Percentiles rank a stretch among this genome's conserved stretches.
These are phyloP conservation scores for Baudoinia panamericana DNA, from an alignment of 495 filamentous ascomycete species.

Conservation along the genomic window DNA sequence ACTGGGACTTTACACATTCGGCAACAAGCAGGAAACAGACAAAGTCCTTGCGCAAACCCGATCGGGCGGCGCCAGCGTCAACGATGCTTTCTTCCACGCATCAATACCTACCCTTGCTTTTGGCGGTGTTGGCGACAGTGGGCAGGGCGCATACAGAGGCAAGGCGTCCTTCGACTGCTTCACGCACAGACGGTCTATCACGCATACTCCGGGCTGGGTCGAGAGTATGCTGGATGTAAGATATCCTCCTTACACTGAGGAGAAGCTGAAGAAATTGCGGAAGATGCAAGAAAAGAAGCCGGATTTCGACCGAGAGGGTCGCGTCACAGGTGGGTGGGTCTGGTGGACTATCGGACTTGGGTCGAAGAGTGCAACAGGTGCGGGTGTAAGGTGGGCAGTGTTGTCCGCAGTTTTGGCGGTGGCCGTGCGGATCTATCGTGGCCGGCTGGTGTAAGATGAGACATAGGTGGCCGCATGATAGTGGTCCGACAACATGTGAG, in stretches of 20 bases:
- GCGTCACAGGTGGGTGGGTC: constrained; percentile 5
- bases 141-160: constrained; percentile 73
- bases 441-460: too few species aligned
- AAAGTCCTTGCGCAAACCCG: constrained; percentile 34
- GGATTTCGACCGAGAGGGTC: constrained; percentile 72
- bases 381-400: constrained; percentile 10
- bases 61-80: constrained; percentile 29
- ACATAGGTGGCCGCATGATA: too few species aligned
- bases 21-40: constrained; percentile 57
- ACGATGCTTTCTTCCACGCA: constrained; percentile 58
- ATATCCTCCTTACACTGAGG: constrained; percentile 62
- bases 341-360: constrained; percentile 16
- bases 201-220: constrained; percentile 66
- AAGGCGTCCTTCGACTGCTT: constrained; percentile 74
- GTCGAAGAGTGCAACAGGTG: constrained; percentile 2
- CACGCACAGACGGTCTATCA: constrained; percentile 60
- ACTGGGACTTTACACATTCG: constrained; percentile 73
- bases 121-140: constrained; percentile 80
- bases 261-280: constrained; percentile 46
- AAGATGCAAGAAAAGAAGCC: constrained; percentile 47
- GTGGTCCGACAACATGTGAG: too few species aligned
- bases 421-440: not conserved
- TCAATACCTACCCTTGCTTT: constrained; percentile 66
- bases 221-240: constrained; percentile 60
- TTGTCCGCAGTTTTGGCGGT: constrained; percentile 6